Evolutionary conservation across 495 filamentous ascomycete genomes (phyloP).

Genomic region (Chaetomium fimeti): DNA sequence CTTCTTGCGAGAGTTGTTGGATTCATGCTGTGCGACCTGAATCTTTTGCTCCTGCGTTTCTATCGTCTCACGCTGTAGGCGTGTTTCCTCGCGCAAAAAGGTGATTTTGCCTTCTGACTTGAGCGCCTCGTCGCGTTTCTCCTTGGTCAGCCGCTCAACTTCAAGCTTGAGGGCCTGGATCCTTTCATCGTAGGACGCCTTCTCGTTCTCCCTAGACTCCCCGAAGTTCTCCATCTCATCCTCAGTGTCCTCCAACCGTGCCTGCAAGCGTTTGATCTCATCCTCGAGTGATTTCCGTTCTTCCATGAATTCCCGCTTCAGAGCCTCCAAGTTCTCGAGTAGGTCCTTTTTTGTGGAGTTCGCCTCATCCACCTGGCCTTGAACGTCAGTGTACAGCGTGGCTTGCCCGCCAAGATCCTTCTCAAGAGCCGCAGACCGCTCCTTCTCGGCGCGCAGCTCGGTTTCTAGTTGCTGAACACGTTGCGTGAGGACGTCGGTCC

Average conservation of each 20-base stretch:
- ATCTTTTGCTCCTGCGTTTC: slow-evolving; percentile 55
- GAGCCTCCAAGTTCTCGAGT: slow-evolving; percentile 88
- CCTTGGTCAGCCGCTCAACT: slow-evolving; percentile 58
- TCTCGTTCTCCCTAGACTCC: slow-evolving; percentile 79
- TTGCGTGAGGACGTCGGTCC: slow-evolving; percentile 40
- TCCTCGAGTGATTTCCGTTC: slow-evolving; percentile 77
- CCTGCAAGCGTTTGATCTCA: slow-evolving; percentile 71
- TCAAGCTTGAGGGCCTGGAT: slow-evolving; percentile 69
- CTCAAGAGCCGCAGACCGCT: slow-evolving; percentile 53
- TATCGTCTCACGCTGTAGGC: slow-evolving; percentile 53
- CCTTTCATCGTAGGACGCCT: slow-evolving; percentile 62
- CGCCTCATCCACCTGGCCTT: slow-evolving; percentile 71
- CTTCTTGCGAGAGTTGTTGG: slow-evolving; percentile 49
- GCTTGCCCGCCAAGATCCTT: slow-evolving; percentile 58
- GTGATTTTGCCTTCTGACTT: slow-evolving; percentile 57
- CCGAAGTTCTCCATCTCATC: slow-evolving; percentile 83
- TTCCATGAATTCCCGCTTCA: slow-evolving; percentile 80
- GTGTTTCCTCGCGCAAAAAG: slow-evolving; percentile 56
- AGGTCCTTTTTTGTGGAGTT: slow-evolving; percentile 92
- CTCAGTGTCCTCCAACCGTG: slow-evolving; percentile 79
- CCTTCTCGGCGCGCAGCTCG: slow-evolving; percentile 63
- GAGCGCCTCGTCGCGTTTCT: slow-evolving; percentile 56
- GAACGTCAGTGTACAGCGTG: slow-evolving; percentile 63
- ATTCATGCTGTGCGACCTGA: slow-evolving; percentile 52
- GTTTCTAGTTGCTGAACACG: slow-evolving; percentile 78